Evolutionary conservation across 805 yeast species (phyloP).

Genomic region (Clavispora asparagi): DNA sequence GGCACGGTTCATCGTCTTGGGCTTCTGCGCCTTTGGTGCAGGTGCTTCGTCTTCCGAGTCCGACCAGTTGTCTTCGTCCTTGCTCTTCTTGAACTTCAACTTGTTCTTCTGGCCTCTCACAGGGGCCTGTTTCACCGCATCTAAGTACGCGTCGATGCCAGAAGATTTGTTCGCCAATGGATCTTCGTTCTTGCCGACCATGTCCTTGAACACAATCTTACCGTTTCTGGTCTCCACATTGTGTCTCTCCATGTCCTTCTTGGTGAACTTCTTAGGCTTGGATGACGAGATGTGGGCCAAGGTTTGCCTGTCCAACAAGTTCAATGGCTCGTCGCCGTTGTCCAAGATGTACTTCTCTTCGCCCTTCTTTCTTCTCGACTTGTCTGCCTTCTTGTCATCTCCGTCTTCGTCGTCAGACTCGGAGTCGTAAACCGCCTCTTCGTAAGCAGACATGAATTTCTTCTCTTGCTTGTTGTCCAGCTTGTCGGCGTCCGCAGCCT

Average conservation of each 20-base stretch:
- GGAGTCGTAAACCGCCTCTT: constrained; percentile 77
- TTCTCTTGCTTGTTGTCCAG: constrained; percentile 23
- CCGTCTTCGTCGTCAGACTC: constrained; percentile 55
- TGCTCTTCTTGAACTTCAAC: constrained; percentile 75
- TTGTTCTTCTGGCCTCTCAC: constrained; percentile 89
- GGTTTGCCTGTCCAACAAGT: constrained; percentile 80
- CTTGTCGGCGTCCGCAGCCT: constrained; percentile 26
- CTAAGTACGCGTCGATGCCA: constrained; percentile 88
- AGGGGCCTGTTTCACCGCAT: constrained; percentile 91
- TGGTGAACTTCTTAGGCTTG: constrained; percentile 60
- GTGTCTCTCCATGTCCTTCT: constrained; percentile 37
- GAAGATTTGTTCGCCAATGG: constrained; percentile 35
- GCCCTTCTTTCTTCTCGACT: constrained; percentile 26
- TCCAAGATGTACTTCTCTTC: constrained; percentile 70
- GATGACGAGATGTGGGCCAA: constrained; percentile 86
- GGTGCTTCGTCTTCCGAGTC: constrained; percentile 40
- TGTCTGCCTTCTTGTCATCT: constrained; percentile 38
- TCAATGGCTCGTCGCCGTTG: constrained; percentile 73
- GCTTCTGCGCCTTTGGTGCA: constrained; percentile 7
- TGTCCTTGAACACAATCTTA: constrained; percentile 59
- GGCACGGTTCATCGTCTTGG: constrained; percentile 13
- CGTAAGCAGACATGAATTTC: constrained; percentile 80
- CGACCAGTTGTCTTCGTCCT: constrained; percentile 41
- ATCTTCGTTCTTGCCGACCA: constrained; percentile 37
- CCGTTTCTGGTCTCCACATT: constrained; percentile 50